These are phyloP conservation scores for Alternaria sp. DNA, from an alignment of 2,329 filamentous ascomycete genomes.

Conservation along the genomic window DNA sequence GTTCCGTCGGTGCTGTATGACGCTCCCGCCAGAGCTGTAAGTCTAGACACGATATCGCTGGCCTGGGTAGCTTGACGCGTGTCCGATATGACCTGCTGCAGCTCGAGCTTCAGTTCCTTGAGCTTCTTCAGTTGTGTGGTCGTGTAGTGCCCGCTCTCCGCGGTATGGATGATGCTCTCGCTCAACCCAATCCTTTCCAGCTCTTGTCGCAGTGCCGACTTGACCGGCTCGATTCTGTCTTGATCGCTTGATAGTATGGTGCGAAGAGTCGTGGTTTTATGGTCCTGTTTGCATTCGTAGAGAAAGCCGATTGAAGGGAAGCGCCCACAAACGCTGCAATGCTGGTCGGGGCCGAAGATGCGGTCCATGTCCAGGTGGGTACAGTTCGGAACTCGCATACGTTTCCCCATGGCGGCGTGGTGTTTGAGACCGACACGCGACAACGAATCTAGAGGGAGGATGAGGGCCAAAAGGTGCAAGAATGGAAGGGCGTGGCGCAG, in stretches of 20 bases:
- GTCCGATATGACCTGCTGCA: slow-evolving; percentile 42
- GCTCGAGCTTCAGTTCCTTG: slow-evolving; percentile 43
- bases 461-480: slow-evolving; percentile 11
- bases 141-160: slow-evolving; percentile 48
- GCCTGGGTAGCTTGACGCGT: slow-evolving; percentile 29
- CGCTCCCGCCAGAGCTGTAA: slow-evolving; percentile 20
- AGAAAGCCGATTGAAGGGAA: slow-evolving; percentile 72
- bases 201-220: slow-evolving; percentile 37
- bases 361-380: slow-evolving; percentile 75
- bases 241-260: slow-evolving; percentile 8
- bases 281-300: slow-evolving; percentile 75
- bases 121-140: slow-evolving; percentile 43
- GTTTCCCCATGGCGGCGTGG: slow-evolving; percentile 32
- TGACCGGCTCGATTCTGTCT: slow-evolving; percentile 2
- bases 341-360: slow-evolving; percentile 61
- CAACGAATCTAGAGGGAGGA: neutral
- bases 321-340: slow-evolving; percentile 67
- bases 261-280: slow-evolving; percentile 19
- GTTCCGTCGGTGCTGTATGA: slow-evolving; percentile 36
- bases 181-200: slow-evolving; percentile 44
- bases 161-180: slow-evolving; percentile 45
- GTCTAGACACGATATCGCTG: slow-evolving; percentile 28
- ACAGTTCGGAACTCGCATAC: slow-evolving; percentile 57
- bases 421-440: slow-evolving; percentile 20
- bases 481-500: neutral